These are phyloP conservation scores for Xylaria intraflava DNA, from an alignment of 495 filamentous ascomycete species.

Conservation along the genomic window DNA sequence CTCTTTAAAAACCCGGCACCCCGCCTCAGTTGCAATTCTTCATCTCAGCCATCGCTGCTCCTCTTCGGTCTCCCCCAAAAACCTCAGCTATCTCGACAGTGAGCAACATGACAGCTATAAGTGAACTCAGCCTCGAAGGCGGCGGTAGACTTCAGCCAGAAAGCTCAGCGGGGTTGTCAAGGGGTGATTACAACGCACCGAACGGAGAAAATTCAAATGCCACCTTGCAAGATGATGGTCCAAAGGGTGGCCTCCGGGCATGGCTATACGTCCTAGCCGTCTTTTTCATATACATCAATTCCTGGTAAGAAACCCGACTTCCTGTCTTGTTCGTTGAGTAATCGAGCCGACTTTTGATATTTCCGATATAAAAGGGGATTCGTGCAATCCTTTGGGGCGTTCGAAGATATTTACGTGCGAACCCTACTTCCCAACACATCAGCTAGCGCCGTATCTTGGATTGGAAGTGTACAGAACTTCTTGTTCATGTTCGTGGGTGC, in stretches of 20 bases:
- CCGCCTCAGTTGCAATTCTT: too few species aligned
- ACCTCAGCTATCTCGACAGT: too few species aligned
- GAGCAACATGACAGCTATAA: too few species aligned
- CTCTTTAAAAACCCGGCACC: too few species aligned
- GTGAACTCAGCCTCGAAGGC: too few species aligned
- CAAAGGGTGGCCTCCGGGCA: neutral
- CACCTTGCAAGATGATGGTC: neutral
- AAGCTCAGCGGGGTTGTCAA: neutral
- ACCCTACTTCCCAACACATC: slow-evolving; percentile 23
- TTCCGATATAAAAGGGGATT: slow-evolving; percentile 29
- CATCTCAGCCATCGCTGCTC: too few species aligned
- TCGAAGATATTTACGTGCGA: slow-evolving; percentile 33
- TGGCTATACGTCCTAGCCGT: slow-evolving; percentile 1
- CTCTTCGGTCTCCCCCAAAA: too few species aligned
- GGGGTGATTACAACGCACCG: neutral
- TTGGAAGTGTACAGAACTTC: slow-evolving; percentile 34
- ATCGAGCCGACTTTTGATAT: neutral
- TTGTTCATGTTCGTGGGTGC: slow-evolving; percentile 30
- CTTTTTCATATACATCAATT: neutral
- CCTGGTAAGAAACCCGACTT: neutral
- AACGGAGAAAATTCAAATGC: neutral
- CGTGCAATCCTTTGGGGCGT: slow-evolving; percentile 30
- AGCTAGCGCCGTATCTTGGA: slow-evolving; percentile 32
- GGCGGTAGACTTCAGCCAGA: too few species aligned
- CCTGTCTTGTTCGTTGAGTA: too few species aligned